Evolutionary conservation across 179 eudicot species (phyloP).

Genomic region (Silene noctiflora): DNA sequence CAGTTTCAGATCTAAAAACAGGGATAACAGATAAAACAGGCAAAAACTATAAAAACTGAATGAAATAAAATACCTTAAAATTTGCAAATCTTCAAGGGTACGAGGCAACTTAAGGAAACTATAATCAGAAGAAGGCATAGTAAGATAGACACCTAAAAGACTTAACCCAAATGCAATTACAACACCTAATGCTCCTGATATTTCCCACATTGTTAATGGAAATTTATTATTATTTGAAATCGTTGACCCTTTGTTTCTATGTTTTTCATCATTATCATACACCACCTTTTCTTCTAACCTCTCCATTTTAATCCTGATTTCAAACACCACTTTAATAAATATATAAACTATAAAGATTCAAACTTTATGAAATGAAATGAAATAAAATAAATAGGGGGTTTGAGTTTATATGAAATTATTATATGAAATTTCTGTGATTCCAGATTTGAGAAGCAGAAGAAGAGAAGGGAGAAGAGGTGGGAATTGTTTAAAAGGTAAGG

Average conservation of each 20-base stretch:
- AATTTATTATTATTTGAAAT: conserved; percentile 25
- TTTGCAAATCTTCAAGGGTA: conserved; percentile 66
- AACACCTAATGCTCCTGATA: conserved; percentile 53
- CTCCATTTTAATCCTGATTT: conserved; percentile 20
- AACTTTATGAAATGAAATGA: conserved; percentile 5
- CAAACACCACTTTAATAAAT: background rate
- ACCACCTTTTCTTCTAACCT: conserved; percentile 27
- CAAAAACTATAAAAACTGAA: background rate
- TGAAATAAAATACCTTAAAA: conserved; percentile 48
- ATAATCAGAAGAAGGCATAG: conserved; percentile 91
- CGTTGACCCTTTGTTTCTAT: conserved; percentile 15
- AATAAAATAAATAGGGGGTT: background rate
- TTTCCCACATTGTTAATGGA: conserved; percentile 69
- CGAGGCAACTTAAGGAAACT: conserved; percentile 91
- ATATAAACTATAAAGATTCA: conserved; percentile 9
- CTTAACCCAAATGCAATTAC: conserved; percentile 55
- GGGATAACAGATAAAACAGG: background rate
- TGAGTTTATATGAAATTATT: conserved; percentile 12
- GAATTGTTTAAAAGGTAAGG: background rate
- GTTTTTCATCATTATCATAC: conserved; percentile 20
- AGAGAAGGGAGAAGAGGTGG: background rate
- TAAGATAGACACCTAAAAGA: conserved; percentile 63
- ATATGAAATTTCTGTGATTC: background rate
- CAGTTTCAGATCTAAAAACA: conserved; percentile 21
- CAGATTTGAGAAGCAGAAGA: background rate